A percentile compares a stretch with the other conserved stretches of the same genome.
Conservation (phyloP, 129 eudicot species). For the Calendula officinalis region DNA sequence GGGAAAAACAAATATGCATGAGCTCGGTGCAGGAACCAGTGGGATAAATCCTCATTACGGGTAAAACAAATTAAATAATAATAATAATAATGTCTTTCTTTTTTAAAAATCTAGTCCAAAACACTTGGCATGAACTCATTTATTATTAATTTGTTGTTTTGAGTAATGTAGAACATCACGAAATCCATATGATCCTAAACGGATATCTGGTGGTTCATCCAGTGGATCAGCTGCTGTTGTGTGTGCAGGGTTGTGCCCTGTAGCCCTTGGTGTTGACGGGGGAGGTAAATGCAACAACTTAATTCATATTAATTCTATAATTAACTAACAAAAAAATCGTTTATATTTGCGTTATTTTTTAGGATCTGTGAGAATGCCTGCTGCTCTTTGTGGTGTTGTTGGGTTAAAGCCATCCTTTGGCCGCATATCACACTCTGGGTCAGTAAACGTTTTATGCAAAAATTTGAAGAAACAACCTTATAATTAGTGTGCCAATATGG, state of each 20-base stretch:
- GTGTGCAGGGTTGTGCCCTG: constrained; percentile 92
- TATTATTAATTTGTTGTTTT: neutral
- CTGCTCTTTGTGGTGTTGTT: constrained; percentile 93
- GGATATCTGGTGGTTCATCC: constrained; percentile 90
- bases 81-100: neutral
- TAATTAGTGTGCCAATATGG: neutral
- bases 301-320: neutral
- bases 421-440: constrained; percentile 87
- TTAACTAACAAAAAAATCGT: neutral
- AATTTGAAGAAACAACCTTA: neutral
- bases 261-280: constrained; percentile 96
- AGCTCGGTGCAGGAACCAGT: constrained; percentile 97
- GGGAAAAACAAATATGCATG: constrained; percentile 99
- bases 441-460: constrained; percentile 3
- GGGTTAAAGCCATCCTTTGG: constrained; percentile 92
- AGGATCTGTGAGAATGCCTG: constrained; percentile 98
- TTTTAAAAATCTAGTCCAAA: neutral
- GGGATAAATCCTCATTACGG: constrained; percentile 99
- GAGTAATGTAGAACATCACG: constrained; percentile 48
- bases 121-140: constrained; percentile 1
- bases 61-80: constrained; percentile 35
- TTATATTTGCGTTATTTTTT: constrained; percentile 11
- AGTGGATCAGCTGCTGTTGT: constrained; percentile 99
- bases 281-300: constrained; percentile 62
- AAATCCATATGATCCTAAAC: constrained; percentile 71